phyloP scores from a whole-genome alignment of 345 rosid species.

The Abelmoschus esculentus region DNA sequence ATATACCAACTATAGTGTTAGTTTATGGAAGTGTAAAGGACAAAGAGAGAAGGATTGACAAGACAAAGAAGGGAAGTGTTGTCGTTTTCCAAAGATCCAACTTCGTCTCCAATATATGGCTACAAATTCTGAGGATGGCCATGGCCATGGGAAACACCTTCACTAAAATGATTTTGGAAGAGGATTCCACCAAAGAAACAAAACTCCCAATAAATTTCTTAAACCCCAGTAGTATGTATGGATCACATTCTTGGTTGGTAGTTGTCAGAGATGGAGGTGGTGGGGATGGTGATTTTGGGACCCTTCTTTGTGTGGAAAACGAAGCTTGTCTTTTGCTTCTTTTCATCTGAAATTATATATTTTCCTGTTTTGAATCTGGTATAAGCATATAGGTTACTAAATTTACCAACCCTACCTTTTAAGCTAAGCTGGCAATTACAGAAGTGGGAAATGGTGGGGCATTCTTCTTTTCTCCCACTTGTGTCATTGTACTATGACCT shows the following conservation, averaged over 20 bases:
- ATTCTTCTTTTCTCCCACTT: constrained; percentile 2
- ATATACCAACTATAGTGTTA: neutral
- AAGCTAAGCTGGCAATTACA: constrained; percentile 29
- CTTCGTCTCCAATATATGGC: neutral
- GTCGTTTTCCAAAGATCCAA: neutral
- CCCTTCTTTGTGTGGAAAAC: constrained; percentile 21
- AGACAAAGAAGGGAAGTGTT: neutral
- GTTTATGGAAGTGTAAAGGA: neutral
- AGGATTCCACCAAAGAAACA: constrained; percentile 16
- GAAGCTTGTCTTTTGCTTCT: constrained; percentile 28
- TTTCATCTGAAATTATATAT: constrained; percentile 13
- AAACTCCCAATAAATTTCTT: constrained; percentile 34
- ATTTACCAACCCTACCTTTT: constrained; percentile 24
- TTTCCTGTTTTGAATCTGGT: constrained; percentile 18
- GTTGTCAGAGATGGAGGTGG: too few species aligned
- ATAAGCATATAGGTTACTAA: constrained; percentile 13
- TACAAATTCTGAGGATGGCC: too few species aligned
- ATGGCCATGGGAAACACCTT: neutral
- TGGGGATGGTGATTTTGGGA: too few species aligned
- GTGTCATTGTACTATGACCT: neutral
- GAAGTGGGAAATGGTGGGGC: constrained; percentile 19
- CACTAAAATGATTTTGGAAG: constrained; percentile 16
- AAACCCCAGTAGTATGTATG: constrained; percentile 13
- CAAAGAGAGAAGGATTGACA: neutral
- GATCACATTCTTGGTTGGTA: constrained; percentile 26